A percentile compares a stretch with the other conserved stretches of the same genome.
phyloP scores from a whole-genome alignment of 768 basidiomycete genomes.

The Tephrocybe sp. region DNA sequence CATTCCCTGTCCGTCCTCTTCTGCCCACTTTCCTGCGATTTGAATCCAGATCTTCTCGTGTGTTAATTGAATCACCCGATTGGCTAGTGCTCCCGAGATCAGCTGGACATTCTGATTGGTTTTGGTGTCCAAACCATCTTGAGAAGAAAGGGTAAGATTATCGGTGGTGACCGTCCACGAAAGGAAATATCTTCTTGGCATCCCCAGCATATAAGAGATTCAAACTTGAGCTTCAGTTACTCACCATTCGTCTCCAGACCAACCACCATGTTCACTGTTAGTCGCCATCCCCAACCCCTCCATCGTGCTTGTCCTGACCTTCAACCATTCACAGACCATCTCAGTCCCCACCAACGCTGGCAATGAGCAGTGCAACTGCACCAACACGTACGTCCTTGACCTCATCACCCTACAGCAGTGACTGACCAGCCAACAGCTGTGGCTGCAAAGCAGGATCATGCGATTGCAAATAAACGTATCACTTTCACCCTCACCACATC shows the following conservation, averaged over 20 bases:
- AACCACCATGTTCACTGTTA: constrained; percentile 15
- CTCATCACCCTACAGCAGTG: neutral
- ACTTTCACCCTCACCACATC: neutral
- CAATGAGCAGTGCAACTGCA: constrained; percentile 23
- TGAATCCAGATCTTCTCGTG: too few relatives aligned
- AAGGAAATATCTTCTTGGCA: constrained; percentile 1
- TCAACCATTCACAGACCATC: constrained; percentile 18
- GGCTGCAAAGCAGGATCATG: neutral
- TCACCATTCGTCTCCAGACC: neutral
- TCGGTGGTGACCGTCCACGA: too few relatives aligned
- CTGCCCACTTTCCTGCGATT: too few relatives aligned
- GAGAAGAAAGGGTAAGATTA: too few relatives aligned
- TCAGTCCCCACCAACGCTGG: constrained; percentile 25
- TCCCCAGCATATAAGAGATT: neutral
- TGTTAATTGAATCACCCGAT: too few relatives aligned
- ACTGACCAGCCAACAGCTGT: neutral
- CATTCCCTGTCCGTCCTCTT: too few relatives aligned
- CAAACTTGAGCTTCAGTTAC: neutral
- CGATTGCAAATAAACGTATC: neutral
- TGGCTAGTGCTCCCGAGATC: too few relatives aligned
- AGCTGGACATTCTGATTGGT: too few relatives aligned
- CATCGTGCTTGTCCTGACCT: neutral
- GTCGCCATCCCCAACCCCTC: neutral
- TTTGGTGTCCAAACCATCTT: too few relatives aligned
- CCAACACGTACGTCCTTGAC: constrained; percentile 14